phyloP scores from a whole-genome alignment of 2,329 filamentous ascomycete genomes.

The Aspergillus quadricinctus region DNA sequence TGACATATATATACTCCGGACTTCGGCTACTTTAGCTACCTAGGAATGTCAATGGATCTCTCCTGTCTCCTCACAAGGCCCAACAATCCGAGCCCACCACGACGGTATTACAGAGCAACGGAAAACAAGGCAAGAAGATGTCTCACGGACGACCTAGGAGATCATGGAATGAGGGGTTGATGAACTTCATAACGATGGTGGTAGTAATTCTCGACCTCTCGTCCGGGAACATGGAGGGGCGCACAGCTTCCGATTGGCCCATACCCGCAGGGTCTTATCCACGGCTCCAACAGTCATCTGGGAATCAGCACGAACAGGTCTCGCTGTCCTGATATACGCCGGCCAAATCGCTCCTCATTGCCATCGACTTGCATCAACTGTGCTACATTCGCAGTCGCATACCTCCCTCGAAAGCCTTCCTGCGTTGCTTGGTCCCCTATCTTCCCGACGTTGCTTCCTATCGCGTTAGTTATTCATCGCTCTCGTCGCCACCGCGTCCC shows the following conservation, averaged over 20 bases:
- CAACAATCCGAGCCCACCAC: background rate
- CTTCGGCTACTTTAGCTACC: background rate
- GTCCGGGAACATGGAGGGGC: slow-evolving; percentile 35
- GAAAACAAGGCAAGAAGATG: background rate
- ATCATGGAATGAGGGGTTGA: slow-evolving; percentile 1
- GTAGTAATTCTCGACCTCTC: slow-evolving; percentile 24
- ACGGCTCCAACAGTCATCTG: slow-evolving; percentile 10
- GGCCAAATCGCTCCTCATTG: slow-evolving; percentile 1
- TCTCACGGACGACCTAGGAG: background rate
- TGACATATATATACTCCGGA: background rate
- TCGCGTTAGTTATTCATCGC: slow-evolving; percentile 9
- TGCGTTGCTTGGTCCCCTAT: background rate
- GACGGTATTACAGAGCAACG: background rate
- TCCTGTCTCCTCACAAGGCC: background rate
- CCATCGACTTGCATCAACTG: background rate
- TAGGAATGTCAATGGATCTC: too few species aligned
- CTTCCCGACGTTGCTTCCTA: slow-evolving; percentile 2
- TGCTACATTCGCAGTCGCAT: slow-evolving; percentile 11
- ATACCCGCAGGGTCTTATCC: slow-evolving; percentile 11
- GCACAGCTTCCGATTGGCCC: slow-evolving; percentile 32
- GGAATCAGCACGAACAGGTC: slow-evolving; percentile 3
- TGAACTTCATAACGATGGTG: slow-evolving; percentile 9
- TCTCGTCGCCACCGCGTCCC: slow-evolving; percentile 20
- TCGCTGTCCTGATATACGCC: background rate
- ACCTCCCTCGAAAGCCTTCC: slow-evolving; percentile 1